Percentiles rank a stretch among this genome's conserved stretches.
These are phyloP conservation scores for Globisporangium orthogonon DNA, from an alignment of 352 stramenopile genomes.

Conservation along the genomic window DNA sequence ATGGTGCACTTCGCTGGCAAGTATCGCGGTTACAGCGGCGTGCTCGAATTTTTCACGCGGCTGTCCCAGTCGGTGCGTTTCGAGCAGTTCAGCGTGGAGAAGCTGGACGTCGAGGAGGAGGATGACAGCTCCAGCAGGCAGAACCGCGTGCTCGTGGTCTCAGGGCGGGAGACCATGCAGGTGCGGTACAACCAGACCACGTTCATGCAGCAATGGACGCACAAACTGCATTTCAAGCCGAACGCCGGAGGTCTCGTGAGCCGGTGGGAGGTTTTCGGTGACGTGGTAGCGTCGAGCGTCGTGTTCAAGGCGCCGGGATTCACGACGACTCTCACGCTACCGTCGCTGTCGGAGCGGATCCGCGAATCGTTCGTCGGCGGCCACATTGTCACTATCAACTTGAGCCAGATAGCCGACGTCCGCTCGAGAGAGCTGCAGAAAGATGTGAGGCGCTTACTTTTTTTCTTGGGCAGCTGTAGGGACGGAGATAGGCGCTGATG, in stretches of 20 bases:
- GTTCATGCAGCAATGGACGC: conserved; percentile 84
- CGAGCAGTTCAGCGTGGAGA: conserved; percentile 74
- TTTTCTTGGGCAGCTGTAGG: neutral
- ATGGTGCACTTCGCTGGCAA: conserved; percentile 88
- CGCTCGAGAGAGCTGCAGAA: conserved; percentile 44
- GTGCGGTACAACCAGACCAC: conserved; percentile 76
- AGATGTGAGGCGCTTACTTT: conserved; percentile 20
- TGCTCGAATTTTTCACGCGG: conserved; percentile 75
- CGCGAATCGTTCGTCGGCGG: conserved; percentile 79
- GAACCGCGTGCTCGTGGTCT: conserved; percentile 62
- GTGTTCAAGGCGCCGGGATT: conserved; percentile 77
- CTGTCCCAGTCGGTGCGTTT: conserved; percentile 62
- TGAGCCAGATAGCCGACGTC: conserved; percentile 64
- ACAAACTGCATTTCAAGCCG: conserved; percentile 82
- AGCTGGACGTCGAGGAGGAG: conserved; percentile 51
- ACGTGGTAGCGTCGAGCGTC: conserved; percentile 81
- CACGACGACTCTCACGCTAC: conserved; percentile 75
- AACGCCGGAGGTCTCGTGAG: conserved; percentile 36
- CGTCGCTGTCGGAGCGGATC: conserved; percentile 73
- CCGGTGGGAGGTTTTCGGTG: conserved; percentile 84
- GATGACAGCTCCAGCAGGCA: conserved; percentile 12
- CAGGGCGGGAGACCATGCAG: conserved; percentile 77
- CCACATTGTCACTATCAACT: conserved; percentile 68
- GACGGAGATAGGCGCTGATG: neutral
- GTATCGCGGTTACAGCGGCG: conserved; percentile 64